Evolutionary conservation across 2,329 filamentous ascomycete species (phyloP), one percentile per base, ranked within the genome.

Genomic region (Allantophomopsis lycopodina): DNA sequence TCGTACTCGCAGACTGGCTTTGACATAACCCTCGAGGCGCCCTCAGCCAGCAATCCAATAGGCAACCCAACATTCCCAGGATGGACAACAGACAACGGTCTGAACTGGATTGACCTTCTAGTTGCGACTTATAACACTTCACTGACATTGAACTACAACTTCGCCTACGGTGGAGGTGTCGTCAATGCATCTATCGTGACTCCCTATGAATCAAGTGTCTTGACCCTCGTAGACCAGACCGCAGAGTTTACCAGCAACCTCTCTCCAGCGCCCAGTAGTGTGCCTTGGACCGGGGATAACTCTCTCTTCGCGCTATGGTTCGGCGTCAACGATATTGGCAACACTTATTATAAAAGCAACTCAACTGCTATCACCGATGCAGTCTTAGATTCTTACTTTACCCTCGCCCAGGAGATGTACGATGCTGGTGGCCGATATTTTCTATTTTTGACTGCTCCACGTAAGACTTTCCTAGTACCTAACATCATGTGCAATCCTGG

Each of bases 391-490:
- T 57, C 60, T 15, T 69, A 69, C 40, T 59, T 59, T 11, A 48
- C 46, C 4, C 51, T 67, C 1, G 50, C 67, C 0, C 55, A 63
- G 40, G 41, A 61, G 14, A 55, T 81, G 6, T 75, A 75, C 45
- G 51, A 57, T 2, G 58, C 61, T 2, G 75, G 75, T 0, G 65
- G 65, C 2, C 59, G 74, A 5, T 75, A 76, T 40, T 79, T 79
- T 43, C 60, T 68, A 2, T 64, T 79, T 39, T 44, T 80, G 23
- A 75, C 66, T 39, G 73, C 77, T 0, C 76, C 76, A 2, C 70
- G 69, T 2, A 55, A 78, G 3, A 8, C 23, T 28, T 10, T 3
- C 11, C 23, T 3, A 12, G 10, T 28, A 20, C 23, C n/a, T n/a
- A 28, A 10, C 7, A 28, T 28, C 7, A 10, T 28, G 8, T 8